Evolutionary conservation across 192 early-diverging fungal genomes (phyloP), one percentile per base, ranked within the genome.

Genomic region (Umbelopsis sp.): DNA sequence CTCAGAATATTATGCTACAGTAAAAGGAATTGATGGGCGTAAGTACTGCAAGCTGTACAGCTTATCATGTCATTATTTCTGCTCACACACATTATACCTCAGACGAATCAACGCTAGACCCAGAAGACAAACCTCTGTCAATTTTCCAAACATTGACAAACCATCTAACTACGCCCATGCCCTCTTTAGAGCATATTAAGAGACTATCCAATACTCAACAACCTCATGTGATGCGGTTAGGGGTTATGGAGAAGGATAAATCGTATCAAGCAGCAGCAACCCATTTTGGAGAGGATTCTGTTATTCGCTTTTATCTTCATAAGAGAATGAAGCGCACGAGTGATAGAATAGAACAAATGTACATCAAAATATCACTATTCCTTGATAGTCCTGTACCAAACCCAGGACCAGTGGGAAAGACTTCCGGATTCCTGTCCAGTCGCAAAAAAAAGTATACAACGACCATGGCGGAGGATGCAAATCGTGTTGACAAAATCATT

Each of bases 21-120:
- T 87, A 5, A 78, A 82, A 69, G 77, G 74, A 10, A 49, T 77
- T 15, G 80, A 87, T 67, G 81, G 83, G 55, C 81, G 83, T 82
- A 77, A 71, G 50, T 67, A 64, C 13, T 58, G 11, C 25, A 30
- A 49, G 22, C 1, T 21, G 0, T 49, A 21, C 15, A 49, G 48
- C 48, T 49, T 6, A 3, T 35, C 22, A 12, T 47, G 18, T 52
- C 18, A 65, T 68, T 21, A 25, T 6, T 41, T 10, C 10, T 41
- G n/a, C 50, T 46, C 71, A 16, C 46, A 44, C 47, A 67, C 1
- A 22, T 55, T 71, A 67, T 51, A 33, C 16, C 50, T 12, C 67
- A 84, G 85, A 87, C 1, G 79, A 80, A 27, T 79, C 65, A 30
- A 73, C 79, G 4, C 50, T 87, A 11, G 73, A 71, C 44, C 75